Evolutionary conservation across 768 basidiomycete genomes (phyloP).

Genomic region (Kwoniella bestiolae): DNA sequence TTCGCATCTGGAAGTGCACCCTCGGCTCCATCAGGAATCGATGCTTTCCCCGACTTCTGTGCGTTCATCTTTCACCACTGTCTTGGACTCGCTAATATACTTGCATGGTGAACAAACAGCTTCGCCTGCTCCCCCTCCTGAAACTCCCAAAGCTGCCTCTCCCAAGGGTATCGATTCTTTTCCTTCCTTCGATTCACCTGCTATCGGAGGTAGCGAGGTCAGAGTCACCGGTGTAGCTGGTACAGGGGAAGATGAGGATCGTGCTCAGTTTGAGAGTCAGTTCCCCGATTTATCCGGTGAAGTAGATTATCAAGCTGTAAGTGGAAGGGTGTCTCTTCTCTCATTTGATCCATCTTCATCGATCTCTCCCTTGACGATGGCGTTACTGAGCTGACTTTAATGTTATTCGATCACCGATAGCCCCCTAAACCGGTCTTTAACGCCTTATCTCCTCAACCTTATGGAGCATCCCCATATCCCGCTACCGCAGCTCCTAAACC

Average conservation of each 20-base stretch:
- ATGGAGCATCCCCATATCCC: conserved; percentile 55
- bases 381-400: too few relatives aligned
- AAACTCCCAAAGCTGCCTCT: conserved; percentile 21
- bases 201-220: conserved; percentile 36
- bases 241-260: conserved; percentile 49
- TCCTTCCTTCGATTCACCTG: conserved; percentile 34
- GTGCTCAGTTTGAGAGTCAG: conserved; percentile 52
- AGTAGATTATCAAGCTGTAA: conserved; percentile 46
- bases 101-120: conserved; percentile 9
- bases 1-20: conserved; percentile 50
- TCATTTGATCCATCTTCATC: not conserved
- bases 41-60: conserved; percentile 50
- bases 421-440: conserved; percentile 51
- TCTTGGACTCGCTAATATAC: not conserved
- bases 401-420: conserved; percentile 16
- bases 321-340: conserved; percentile 9
- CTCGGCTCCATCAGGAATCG: conserved; percentile 41
- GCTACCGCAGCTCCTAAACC: conserved; percentile 35
- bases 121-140: conserved; percentile 23
- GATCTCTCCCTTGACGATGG: not conserved
- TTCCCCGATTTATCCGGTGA: conserved; percentile 54
- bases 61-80: too few relatives aligned
- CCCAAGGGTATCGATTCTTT: conserved; percentile 47
- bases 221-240: conserved; percentile 53
- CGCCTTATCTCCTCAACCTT: conserved; percentile 50